A percentile compares a stretch with the other conserved stretches of the same genome.
These are phyloP conservation scores for Nicotiana attenuata DNA, from an alignment of 257 asterid genomes.

Conservation along the genomic window DNA sequence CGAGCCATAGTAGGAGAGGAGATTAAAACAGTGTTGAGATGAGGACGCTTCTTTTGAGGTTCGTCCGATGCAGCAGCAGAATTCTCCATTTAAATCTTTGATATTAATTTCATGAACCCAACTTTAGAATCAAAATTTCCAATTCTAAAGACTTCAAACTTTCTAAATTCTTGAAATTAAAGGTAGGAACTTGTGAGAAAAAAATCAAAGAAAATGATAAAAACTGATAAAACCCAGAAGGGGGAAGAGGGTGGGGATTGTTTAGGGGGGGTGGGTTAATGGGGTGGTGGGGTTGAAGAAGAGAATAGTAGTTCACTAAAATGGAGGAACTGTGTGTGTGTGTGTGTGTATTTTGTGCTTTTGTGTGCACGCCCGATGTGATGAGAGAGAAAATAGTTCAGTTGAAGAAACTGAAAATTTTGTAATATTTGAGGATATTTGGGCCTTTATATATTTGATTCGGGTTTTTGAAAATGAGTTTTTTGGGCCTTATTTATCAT, in stretches of 20 bases:
- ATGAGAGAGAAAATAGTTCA: neutral
- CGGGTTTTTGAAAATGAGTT: neutral
- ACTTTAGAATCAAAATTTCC: neutral
- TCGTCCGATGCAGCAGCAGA: slow-evolving; percentile 37
- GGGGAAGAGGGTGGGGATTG: too few relatives aligned
- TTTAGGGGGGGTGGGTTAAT: neutral
- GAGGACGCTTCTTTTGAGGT: slow-evolving; percentile 71
- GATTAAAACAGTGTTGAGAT: slow-evolving; percentile 33
- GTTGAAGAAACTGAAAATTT: neutral
- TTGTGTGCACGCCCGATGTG: neutral
- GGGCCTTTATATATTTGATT: neutral
- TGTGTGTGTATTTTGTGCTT: too few relatives aligned
- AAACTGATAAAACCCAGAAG: neutral
- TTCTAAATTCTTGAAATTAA: neutral
- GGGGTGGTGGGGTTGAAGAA: neutral
- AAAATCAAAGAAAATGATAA: neutral
- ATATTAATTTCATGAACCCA: neutral
- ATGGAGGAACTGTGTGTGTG: slow-evolving; percentile 1
- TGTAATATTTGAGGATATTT: neutral
- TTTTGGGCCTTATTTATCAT: neutral
- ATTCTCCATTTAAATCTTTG: slow-evolving; percentile 13
- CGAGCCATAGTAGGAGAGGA: slow-evolving; percentile 50
- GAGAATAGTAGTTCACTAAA: neutral
- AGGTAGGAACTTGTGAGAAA: neutral
- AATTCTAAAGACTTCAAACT: neutral